phyloP scores from a whole-genome alignment of 352 stramenopile genomes.

The Phytophthora colocasiae region DNA sequence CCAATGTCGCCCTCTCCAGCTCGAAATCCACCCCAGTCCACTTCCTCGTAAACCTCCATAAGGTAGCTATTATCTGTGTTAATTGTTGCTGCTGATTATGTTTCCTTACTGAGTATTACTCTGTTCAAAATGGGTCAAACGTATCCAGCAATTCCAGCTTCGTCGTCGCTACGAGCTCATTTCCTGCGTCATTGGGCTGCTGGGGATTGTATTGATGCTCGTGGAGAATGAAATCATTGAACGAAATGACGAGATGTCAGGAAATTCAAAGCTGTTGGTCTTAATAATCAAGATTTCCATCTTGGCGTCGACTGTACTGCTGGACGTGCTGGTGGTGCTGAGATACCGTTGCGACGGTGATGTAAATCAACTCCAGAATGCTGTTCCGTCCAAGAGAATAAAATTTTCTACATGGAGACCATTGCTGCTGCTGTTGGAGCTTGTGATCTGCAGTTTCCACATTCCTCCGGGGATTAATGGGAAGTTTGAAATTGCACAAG shows the following conservation, averaged over 20 bases:
- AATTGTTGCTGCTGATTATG: neutral
- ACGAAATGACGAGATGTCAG: conserved; percentile 7
- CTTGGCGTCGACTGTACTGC: conserved; percentile 44
- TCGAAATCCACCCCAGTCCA: conserved; percentile 1
- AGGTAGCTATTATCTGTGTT: conserved; percentile 7
- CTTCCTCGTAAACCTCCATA: conserved; percentile 29
- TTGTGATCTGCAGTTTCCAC: conserved; percentile 71
- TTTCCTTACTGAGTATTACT: neutral
- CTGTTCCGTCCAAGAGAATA: conserved; percentile 30
- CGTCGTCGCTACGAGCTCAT: conserved; percentile 59
- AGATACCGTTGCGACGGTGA: conserved; percentile 53
- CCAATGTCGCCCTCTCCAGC: neutral
- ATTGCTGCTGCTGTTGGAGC: conserved; percentile 52
- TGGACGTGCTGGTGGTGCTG: conserved; percentile 55
- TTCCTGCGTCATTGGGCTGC: conserved; percentile 51
- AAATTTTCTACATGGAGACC: conserved; percentile 39
- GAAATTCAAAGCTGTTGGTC: conserved; percentile 9
- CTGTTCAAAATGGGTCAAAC: neutral
- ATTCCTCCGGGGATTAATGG: conserved; percentile 58
- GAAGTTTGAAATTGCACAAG: conserved; percentile 51
- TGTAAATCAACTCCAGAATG: conserved; percentile 67
- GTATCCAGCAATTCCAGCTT: conserved; percentile 54
- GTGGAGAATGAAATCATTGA: conserved; percentile 69
- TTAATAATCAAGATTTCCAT: conserved; percentile 49
- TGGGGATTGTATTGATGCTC: conserved; percentile 73